phyloP scores from a whole-genome alignment of 371 early-diverging fungal genomes.

The Phascolomyces articulosus region DNA sequence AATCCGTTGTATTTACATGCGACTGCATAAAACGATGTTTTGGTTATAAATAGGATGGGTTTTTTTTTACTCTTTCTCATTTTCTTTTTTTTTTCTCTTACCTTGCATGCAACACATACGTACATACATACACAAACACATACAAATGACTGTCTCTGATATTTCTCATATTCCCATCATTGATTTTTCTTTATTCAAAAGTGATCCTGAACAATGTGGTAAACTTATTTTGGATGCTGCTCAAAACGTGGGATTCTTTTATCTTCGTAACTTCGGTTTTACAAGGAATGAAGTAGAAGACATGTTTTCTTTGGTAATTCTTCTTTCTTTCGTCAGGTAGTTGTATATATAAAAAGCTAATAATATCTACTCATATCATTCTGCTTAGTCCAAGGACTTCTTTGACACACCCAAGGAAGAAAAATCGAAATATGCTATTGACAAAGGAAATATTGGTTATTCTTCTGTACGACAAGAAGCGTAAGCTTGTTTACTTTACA shows the following conservation, averaged over 20 bases:
- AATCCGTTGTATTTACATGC: background rate
- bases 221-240: constrained; percentile 43
- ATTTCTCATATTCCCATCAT: constrained; percentile 48
- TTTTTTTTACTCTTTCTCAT: background rate
- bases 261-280: constrained; percentile 52
- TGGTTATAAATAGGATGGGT: too few relatives aligned
- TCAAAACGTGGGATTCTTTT: constrained; percentile 50
- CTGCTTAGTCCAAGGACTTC: constrained; percentile 37
- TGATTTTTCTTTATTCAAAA: constrained; percentile 49
- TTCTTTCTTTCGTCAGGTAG: too few relatives aligned
- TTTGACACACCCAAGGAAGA: constrained; percentile 29
- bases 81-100: background rate
- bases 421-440: constrained; percentile 23
- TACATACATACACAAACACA: background rate
- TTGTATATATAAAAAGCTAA: too few relatives aligned
- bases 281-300: constrained; percentile 31
- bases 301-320: constrained; percentile 38
- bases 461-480: constrained; percentile 26
- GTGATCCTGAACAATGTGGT: constrained; percentile 40
- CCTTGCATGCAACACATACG: background rate
- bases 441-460: constrained; percentile 30
- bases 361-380: too few relatives aligned
- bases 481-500: constrained; percentile 13
- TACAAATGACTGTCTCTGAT: background rate
- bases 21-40: too few relatives aligned